Evolutionary conservation across 139 green algal genomes (phyloP), one percentile per base, ranked within the genome.

Genomic region (Mesotaenium endlicherianum): DNA sequence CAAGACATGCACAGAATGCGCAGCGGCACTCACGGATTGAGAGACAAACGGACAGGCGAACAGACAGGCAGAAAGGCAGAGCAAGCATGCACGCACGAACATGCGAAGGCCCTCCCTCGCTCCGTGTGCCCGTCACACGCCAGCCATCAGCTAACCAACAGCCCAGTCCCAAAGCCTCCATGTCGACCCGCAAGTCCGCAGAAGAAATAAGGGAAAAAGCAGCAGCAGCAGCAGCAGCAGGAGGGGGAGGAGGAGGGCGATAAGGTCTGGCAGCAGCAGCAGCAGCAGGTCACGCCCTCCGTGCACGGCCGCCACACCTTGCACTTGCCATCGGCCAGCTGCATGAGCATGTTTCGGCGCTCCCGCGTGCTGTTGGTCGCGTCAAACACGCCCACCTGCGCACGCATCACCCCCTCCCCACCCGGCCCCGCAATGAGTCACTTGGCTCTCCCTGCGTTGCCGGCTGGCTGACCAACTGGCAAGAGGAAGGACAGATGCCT

Each of bases 361-460:
- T 91, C 83, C 58, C 91, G 76, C 3, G 95, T 98, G 47, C 92
- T 95, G 91, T 98, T 98, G 68, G 95, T 98, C 6, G 95, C 95
- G 82, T 98, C 95, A 81, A 97, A 94, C 49, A 98, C 94, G 11
- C 93, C 95, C 20, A 99, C 95, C 79, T 86, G 79, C 17, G 17
- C n/a, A n/a, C n/a, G n/a, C n/a, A n/a, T n/a, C n/a, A n/a, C n/a
- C n/a, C n/a, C n/a, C n/a, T n/a, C n/a, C n/a, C n/a, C n/a, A n/a
- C n/a, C n/a, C n/a, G n/a, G n/a, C n/a, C n/a, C n/a, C n/a, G n/a
- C n/a, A n/a, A n/a, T n/a, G n/a, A n/a, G n/a, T n/a, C n/a, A n/a
- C n/a, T n/a, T n/a, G n/a, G n/a, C n/a, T n/a, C n/a, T n/a, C n/a
- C n/a, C n/a, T n/a, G n/a, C n/a, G n/a, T n/a, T n/a, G n/a, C n/a